Evolutionary conservation across 2,329 filamentous ascomycete genomes (phyloP).

Genomic region (Fusarium verticillioides): DNA sequence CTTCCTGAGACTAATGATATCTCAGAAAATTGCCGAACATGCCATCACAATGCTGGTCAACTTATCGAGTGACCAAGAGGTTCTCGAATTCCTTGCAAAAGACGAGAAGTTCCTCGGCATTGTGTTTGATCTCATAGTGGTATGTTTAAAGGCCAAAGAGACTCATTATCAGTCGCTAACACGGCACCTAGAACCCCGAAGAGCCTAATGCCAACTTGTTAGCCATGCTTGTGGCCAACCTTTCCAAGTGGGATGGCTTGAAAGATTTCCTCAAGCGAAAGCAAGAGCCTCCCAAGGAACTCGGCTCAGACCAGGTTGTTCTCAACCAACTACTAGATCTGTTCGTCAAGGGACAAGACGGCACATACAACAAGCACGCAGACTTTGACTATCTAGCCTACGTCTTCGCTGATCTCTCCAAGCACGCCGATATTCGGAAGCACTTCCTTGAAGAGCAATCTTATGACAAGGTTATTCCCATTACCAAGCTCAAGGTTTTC

Average conservation of each 20-base stretch:
- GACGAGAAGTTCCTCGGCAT: slow-evolving; percentile 86
- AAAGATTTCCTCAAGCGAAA: slow-evolving; percentile 75
- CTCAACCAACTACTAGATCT: slow-evolving; percentile 95
- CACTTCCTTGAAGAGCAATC: slow-evolving; percentile 80
- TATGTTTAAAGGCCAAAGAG: slow-evolving; percentile 53
- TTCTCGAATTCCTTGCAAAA: slow-evolving; percentile 76
- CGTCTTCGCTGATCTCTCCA: slow-evolving; percentile 91
- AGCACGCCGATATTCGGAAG: slow-evolving; percentile 77
- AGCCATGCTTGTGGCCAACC: slow-evolving; percentile 92
- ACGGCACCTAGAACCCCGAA: slow-evolving; percentile 67
- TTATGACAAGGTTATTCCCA: slow-evolving; percentile 86
- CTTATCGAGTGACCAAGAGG: slow-evolving; percentile 78
- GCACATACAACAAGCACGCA: slow-evolving; percentile 83
- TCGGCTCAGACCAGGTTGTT: slow-evolving; percentile 77
- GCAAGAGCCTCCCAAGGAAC: slow-evolving; percentile 73
- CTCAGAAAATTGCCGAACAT: slow-evolving; percentile 91
- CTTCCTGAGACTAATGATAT: slow-evolving; percentile 4
- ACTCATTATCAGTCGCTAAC: background rate
- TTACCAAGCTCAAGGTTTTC: slow-evolving; percentile 93
- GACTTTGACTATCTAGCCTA: slow-evolving; percentile 95
- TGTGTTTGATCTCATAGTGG: slow-evolving; percentile 78
- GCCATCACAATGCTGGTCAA: slow-evolving; percentile 92
- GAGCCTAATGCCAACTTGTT: slow-evolving; percentile 87
- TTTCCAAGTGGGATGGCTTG: slow-evolving; percentile 82
- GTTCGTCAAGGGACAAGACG: slow-evolving; percentile 91